phyloP scores from a whole-genome alignment of 2,329 filamentous ascomycete genomes.

The Nothophoma quercina region DNA sequence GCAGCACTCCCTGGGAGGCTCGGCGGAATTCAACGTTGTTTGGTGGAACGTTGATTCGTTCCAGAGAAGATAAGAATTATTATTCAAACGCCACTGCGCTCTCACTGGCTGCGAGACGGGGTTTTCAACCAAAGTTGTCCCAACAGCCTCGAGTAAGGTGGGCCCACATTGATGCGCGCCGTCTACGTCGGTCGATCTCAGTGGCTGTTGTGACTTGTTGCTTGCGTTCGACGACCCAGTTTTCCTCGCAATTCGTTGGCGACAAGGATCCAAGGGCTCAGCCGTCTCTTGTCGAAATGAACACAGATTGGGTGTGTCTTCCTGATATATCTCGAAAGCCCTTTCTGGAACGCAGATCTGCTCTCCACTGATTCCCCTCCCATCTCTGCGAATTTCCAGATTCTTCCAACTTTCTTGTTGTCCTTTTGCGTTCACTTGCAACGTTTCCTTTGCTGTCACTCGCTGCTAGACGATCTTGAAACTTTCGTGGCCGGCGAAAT shows the following conservation, averaged over 20 bases:
- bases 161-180: slow-evolving; percentile 15
- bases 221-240: slow-evolving; percentile 20
- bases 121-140: slow-evolving; percentile 15
- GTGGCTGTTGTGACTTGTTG: slow-evolving; percentile 19
- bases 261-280: slow-evolving; percentile 7
- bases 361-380: slow-evolving; percentile 12
- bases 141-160: slow-evolving; percentile 18
- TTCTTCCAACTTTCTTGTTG: not conserved
- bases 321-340: slow-evolving; percentile 11
- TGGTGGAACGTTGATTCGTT: slow-evolving; percentile 15
- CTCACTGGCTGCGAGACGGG: slow-evolving; percentile 9
- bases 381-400: slow-evolving; percentile 1
- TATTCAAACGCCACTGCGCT: not conserved
- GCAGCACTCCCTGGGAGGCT: not conserved
- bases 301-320: slow-evolving; percentile 1
- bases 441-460: not conserved
- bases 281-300: slow-evolving; percentile 16
- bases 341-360: slow-evolving; percentile 15
- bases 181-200: slow-evolving; percentile 17
- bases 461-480: not conserved
- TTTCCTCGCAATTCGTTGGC: slow-evolving; percentile 19
- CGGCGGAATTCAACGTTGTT: slow-evolving; percentile 8
- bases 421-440: not conserved
- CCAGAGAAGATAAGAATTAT: slow-evolving; percentile 5
- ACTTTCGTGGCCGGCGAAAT: slow-evolving; percentile 7